Base-by-base conservation (phyloP, 2,329 filamentous ascomycete species). In the Stachybotrys echinatus region DNA sequence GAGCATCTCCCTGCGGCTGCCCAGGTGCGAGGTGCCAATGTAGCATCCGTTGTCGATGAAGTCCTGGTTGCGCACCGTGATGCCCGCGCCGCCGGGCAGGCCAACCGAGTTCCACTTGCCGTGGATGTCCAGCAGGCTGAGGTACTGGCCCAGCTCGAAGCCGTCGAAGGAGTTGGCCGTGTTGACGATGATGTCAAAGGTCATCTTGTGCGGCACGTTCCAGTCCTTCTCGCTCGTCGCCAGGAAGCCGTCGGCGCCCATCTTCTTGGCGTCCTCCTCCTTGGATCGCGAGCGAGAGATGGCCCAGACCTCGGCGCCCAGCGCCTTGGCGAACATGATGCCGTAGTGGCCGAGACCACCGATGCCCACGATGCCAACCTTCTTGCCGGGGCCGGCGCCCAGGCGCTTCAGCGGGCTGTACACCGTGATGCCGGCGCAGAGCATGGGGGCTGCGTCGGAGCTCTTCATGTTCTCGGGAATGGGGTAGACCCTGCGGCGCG, bases 361-460 rank as follows among this genome's bases (percentile, higher is more conserved):
- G 56, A 90, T 73, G 54, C 88, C 88, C 8, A 90, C 81, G 53
- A 92, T 81, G 37, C 80, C 88, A 20, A 91, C 83, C 72, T 89
- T 89, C 75, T 88, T 89, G 54, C 89, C 89, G 1, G 87, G 87
- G 0, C 87, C 87, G 52, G 80, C 79, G 20, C 87, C 87, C 61
- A 91, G 84, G 45, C 89, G 80, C 55, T 88, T 84, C 14, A 95
- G 76, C 1, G 90, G 89, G 52, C 81, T 87, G 73, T 84, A 95
- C 52, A 84, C 83, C 4, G 90, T 95, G 56, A 95, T 76, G 55
- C 90, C 90, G 39, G 88, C 90, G 68, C 90, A 95, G 58, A 94
- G 78, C 87, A 92, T 90, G 10, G 87, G 88, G 2, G 88, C 89
- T 1, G 85, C 88, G 47, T 84, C 69, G 49, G 72, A 67, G 56